Percentiles rank a stretch among this genome's conserved stretches.
phyloP scores from a whole-genome alignment of 495 filamentous ascomycete species.

The Hypoxylon subgilvum region DNA sequence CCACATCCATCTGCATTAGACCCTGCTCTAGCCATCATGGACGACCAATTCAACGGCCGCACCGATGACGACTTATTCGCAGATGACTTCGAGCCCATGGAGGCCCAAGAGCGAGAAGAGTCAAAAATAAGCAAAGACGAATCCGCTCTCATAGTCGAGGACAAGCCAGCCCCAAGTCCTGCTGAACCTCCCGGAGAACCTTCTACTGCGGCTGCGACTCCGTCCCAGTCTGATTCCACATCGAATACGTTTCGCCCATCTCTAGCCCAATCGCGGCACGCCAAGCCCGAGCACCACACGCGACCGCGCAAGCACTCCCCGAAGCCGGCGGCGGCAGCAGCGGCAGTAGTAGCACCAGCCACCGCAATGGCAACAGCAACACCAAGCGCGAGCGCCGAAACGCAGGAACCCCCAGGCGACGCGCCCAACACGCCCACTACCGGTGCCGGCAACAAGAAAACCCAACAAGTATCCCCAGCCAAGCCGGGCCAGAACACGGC shows the following conservation, averaged over 20 bases:
- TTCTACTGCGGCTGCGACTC: background rate
- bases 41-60: slow-evolving; percentile 57
- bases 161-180: background rate
- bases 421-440: slow-evolving; percentile 7
- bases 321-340: slow-evolving; percentile 18
- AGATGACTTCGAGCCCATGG: slow-evolving; percentile 56
- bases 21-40: slow-evolving; percentile 34
- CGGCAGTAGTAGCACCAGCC: slow-evolving; percentile 9
- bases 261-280: slow-evolving; percentile 52
- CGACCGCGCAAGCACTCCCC: slow-evolving; percentile 34
- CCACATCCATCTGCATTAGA: background rate
- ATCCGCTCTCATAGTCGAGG: background rate
- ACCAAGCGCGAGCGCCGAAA: background rate
- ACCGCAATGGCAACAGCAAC: slow-evolving; percentile 14
- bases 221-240: slow-evolving; percentile 4
- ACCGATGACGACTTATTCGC: slow-evolving; percentile 60
- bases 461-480: slow-evolving; percentile 12
- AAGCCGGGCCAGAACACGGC: slow-evolving; percentile 45
- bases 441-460: slow-evolving; percentile 2
- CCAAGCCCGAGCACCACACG: slow-evolving; percentile 21
- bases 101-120: slow-evolving; percentile 5
- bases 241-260: slow-evolving; percentile 23
- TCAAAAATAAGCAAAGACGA: background rate
- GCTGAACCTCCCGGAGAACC: slow-evolving; percentile 4
- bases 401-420: slow-evolving; percentile 1